A percentile compares a stretch with the other conserved stretches of the same genome.
Conservation (phyloP, 2,329 filamentous ascomycete species). For the Colletotrichum acutatum region DNA sequence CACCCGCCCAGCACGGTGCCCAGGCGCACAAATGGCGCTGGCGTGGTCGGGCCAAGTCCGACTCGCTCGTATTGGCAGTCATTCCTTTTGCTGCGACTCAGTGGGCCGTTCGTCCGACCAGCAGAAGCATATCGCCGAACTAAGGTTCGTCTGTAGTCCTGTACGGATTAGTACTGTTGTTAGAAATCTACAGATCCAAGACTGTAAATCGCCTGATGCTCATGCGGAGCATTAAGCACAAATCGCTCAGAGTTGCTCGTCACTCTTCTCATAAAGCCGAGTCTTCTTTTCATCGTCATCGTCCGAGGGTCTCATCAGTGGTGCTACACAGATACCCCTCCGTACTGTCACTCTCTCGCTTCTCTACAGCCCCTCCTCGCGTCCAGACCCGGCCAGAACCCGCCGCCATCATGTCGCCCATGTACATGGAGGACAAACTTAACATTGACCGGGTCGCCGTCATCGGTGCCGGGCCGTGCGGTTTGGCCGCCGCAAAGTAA, state of each 20-base stretch:
- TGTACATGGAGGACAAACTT: slow-evolving; percentile 34
- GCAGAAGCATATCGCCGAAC: background rate
- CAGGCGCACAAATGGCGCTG: background rate
- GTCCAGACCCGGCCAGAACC: background rate
- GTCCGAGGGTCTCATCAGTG: background rate
- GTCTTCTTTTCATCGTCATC: background rate
- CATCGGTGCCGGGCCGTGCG: slow-evolving; percentile 78
- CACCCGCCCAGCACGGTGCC: background rate
- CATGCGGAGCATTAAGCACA: background rate
- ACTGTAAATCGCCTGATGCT: slow-evolving; percentile 19
- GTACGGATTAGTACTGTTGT: background rate
- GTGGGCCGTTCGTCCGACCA: slow-evolving; percentile 13
- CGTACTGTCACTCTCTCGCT: background rate
- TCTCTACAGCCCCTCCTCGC: background rate
- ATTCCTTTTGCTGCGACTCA: background rate
- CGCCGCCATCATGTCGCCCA: slow-evolving; percentile 36
- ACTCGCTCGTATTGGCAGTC: slow-evolving; percentile 1
- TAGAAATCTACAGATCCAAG: slow-evolving; percentile 3
- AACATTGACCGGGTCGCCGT: slow-evolving; percentile 67
- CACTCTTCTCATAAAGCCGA: slow-evolving; percentile 8
- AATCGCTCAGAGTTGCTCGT: background rate
- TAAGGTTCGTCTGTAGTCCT: background rate
- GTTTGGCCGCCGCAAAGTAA: slow-evolving; percentile 67
- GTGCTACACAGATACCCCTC: background rate
- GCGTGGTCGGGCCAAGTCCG: slow-evolving; percentile 30